Evolutionary conservation across 2,329 filamentous ascomycete species (phyloP).

Genomic region (Amylocarpus encephaloides): DNA sequence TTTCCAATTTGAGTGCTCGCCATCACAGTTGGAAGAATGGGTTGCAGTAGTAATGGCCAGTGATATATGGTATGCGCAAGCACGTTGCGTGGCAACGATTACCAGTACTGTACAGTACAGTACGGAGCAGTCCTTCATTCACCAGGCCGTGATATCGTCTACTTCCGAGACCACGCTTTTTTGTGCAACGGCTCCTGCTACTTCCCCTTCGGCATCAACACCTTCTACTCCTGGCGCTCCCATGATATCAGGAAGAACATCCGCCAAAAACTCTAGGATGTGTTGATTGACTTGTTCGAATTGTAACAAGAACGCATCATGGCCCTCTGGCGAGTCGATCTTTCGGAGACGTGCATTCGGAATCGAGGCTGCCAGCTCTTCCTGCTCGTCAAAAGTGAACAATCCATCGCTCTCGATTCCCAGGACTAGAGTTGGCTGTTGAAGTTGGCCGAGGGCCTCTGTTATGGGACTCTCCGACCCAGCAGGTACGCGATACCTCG

Average conservation of each 20-base stretch:
- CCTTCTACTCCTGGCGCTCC: constrained; percentile 43
- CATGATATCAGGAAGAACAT: constrained; percentile 88
- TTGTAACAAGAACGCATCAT: constrained; percentile 92
- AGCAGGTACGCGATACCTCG: constrained; percentile 56
- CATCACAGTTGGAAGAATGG: too few species aligned
- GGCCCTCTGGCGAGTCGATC: constrained; percentile 90
- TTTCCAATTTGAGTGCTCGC: too few species aligned
- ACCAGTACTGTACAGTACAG: background rate
- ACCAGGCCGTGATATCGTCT: constrained; percentile 95
- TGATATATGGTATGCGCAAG: too few species aligned
- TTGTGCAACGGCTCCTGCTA: constrained; percentile 64
- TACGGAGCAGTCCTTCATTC: background rate
- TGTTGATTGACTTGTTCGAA: constrained; percentile 95
- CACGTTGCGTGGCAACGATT: too few species aligned
- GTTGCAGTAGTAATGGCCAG: too few species aligned
- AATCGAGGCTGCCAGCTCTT: constrained; percentile 80
- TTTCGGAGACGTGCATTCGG: constrained; percentile 70
- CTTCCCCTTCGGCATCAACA: constrained; percentile 35
- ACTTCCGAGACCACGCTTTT: constrained; percentile 92
- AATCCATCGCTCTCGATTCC: constrained; percentile 94
- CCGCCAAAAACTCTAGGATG: constrained; percentile 74
- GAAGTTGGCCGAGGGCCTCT: constrained; percentile 71
- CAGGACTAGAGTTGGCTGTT: constrained; percentile 84
- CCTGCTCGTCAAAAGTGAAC: constrained; percentile 94
- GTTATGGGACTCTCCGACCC: constrained; percentile 45